These are phyloP conservation scores for Debaryomyces hansenii DNA, from an alignment of 805 yeast species.

Conservation along the genomic window DNA sequence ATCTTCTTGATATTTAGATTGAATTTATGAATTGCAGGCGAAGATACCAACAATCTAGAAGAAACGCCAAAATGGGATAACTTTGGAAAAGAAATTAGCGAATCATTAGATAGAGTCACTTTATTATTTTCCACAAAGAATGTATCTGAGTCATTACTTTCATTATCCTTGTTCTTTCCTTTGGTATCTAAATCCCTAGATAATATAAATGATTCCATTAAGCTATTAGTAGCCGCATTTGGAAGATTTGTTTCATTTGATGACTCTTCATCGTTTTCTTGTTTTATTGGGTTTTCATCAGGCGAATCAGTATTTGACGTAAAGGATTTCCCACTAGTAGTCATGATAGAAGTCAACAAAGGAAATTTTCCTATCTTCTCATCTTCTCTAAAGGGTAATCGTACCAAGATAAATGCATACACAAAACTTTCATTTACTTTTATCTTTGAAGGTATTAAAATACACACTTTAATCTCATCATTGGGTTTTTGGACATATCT, in stretches of 20 bases:
- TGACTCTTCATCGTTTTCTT: constrained; percentile 3
- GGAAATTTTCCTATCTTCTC: constrained; percentile 60
- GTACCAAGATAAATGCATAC: constrained; percentile 49
- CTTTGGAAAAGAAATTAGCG: constrained; percentile 3
- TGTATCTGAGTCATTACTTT: not conserved
- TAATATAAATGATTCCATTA: constrained; percentile 35
- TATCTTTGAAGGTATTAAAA: constrained; percentile 46
- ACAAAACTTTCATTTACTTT: constrained; percentile 8
- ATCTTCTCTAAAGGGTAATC: constrained; percentile 77
- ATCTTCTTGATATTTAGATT: constrained; percentile 23
- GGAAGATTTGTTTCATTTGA: constrained; percentile 8
- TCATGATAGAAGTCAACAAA: constrained; percentile 11
- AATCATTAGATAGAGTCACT: not conserved
- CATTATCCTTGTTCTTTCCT: not conserved
- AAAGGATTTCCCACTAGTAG: constrained; percentile 5
- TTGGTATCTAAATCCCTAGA: constrained; percentile 24
- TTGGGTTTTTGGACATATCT: constrained; percentile 56
- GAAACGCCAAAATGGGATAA: constrained; percentile 5
- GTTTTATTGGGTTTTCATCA: constrained; percentile 1
- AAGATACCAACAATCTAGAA: constrained; percentile 21
- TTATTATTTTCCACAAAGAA: not conserved
- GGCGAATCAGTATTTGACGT: not conserved
- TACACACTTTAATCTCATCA: constrained; percentile 52
- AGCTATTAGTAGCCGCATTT: constrained; percentile 10
- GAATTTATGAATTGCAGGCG: constrained; percentile 33